Evolutionary conservation across 352 stramenopile genomes (phyloP).

Genomic region (Pythium brachiatum): DNA sequence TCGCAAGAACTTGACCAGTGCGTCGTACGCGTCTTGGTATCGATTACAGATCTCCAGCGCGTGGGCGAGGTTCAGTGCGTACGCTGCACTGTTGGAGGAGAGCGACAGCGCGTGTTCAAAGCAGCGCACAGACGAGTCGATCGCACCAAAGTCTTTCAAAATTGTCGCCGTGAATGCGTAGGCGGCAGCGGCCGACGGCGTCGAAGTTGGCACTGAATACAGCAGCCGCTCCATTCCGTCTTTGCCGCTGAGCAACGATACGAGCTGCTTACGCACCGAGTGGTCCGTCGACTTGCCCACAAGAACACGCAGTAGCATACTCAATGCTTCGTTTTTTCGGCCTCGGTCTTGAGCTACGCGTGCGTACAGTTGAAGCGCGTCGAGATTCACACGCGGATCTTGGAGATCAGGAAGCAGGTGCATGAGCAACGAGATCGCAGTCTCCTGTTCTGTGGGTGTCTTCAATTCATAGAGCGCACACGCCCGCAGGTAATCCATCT

Average conservation of each 20-base stretch:
- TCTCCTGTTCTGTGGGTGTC: slow-evolving; percentile 41
- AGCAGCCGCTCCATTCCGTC: slow-evolving; percentile 44
- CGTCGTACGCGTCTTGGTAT: slow-evolving; percentile 43
- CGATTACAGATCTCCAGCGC: slow-evolving; percentile 43
- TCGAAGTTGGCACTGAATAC: slow-evolving; percentile 33
- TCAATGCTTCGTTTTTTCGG: slow-evolving; percentile 56
- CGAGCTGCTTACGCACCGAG: slow-evolving; percentile 51
- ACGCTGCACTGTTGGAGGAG: slow-evolving; percentile 44
- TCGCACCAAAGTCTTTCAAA: slow-evolving; percentile 62
- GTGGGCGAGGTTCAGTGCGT: slow-evolving; percentile 69
- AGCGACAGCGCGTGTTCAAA: slow-evolving; percentile 49
- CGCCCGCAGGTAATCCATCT: slow-evolving; percentile 51
- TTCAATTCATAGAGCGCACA: slow-evolving; percentile 49
- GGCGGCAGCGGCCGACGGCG: slow-evolving; percentile 45
- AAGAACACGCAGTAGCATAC: slow-evolving; percentile 64
- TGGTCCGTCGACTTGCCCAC: slow-evolving; percentile 50
- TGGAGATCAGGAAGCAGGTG: slow-evolving; percentile 57
- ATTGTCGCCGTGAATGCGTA: slow-evolving; percentile 78
- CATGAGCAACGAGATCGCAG: slow-evolving; percentile 50
- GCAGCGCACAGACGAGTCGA: slow-evolving; percentile 51
- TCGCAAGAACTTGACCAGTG: slow-evolving; percentile 40
- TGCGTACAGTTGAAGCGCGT: slow-evolving; percentile 66
- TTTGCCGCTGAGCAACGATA: slow-evolving; percentile 35
- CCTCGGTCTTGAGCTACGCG: slow-evolving; percentile 59
- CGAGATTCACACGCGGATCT: slow-evolving; percentile 46